Percentiles rank a stretch among this genome's conserved stretches.
Evolutionary conservation across 495 filamentous ascomycete genomes (phyloP).

Genomic region (Pyrenula aspistea): DNA sequence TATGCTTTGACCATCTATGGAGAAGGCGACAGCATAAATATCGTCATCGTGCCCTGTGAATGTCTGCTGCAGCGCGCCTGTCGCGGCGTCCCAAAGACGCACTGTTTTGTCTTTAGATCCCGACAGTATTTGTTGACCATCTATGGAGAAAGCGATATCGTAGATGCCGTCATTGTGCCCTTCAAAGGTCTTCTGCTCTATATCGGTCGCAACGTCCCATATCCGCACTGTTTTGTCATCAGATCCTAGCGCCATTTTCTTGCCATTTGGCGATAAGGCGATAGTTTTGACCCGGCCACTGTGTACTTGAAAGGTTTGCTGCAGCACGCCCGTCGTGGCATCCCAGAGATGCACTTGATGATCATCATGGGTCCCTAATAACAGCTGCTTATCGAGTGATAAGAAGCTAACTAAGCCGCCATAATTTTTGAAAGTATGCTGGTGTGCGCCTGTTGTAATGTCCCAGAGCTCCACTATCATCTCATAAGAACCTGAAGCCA

Average conservation of each 20-base stretch:
- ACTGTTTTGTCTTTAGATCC: constrained; percentile 17
- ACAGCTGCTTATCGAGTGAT: constrained; percentile 6
- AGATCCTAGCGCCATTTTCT: too few relatives aligned
- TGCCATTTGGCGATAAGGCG: constrained; percentile 12
- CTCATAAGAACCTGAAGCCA: constrained; percentile 3
- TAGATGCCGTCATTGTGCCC: constrained; percentile 10
- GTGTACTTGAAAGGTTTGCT: constrained; percentile 9
- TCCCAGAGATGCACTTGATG: constrained; percentile 10
- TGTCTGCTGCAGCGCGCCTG: constrained; percentile 5
- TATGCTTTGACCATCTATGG: too few relatives aligned
- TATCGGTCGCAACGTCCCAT: constrained; percentile 12
- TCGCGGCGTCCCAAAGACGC: constrained; percentile 21
- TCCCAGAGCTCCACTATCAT: constrained; percentile 2
- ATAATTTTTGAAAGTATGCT: too few relatives aligned
- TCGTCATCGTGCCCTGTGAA: not conserved
- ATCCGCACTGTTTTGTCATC: constrained; percentile 10
- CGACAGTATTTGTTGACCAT: constrained; percentile 17
- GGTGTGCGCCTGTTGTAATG: not conserved
- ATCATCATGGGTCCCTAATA: constrained; percentile 1
- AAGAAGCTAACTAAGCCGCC: too few relatives aligned
- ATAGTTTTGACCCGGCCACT: constrained; percentile 3
- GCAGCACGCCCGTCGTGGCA: constrained; percentile 15
- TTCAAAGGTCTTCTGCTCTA: constrained; percentile 4
- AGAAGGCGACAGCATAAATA: too few relatives aligned
- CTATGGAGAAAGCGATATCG: constrained; percentile 19